Evolutionary conservation across 106 monocot species (phyloP).

Genomic region (Chionographis japonica): DNA sequence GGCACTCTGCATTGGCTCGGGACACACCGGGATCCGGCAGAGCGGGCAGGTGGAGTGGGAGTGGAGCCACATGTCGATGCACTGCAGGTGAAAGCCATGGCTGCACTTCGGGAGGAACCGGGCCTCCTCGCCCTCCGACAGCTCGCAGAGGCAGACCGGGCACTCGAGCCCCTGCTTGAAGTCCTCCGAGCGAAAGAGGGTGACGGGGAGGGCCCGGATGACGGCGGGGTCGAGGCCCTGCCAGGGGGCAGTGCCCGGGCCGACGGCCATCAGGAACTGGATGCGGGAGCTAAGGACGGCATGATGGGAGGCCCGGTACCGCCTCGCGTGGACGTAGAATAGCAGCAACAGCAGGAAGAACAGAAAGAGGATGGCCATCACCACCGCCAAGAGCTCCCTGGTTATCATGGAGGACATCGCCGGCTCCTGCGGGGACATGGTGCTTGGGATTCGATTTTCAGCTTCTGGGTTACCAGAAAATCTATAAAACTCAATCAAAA

Average conservation of each 20-base stretch:
- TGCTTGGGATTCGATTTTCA: too few relatives aligned
- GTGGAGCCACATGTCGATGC: constrained; percentile 55
- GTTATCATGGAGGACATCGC: constrained; percentile 1
- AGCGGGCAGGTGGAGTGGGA: constrained; percentile 48
- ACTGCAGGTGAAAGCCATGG: constrained; percentile 43
- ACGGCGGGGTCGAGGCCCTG: constrained; percentile 16
- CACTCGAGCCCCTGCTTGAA: constrained; percentile 20
- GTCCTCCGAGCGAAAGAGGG: not conserved
- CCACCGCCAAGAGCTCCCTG: constrained; percentile 25
- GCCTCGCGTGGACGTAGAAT: constrained; percentile 30
- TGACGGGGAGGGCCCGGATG: constrained; percentile 21
- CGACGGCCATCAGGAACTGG: constrained; percentile 11
- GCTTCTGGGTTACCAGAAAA: too few relatives aligned
- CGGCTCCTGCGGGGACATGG: too few relatives aligned
- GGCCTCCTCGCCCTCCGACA: constrained; percentile 19
- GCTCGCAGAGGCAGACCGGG: constrained; percentile 25
- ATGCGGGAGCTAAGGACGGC: constrained; percentile 2
- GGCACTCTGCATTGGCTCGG: not conserved
- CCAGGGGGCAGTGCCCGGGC: not conserved
- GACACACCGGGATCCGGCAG: constrained; percentile 22
- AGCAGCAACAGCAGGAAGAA: constrained; percentile 22
- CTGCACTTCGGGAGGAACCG: constrained; percentile 47
- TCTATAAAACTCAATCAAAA: too few relatives aligned
- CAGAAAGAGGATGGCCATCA: constrained; percentile 30
- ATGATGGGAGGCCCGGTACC: not conserved